These are phyloP conservation scores for Talaromyces trachyspermus DNA, from an alignment of 495 filamentous ascomycete species.

Conservation along the genomic window DNA sequence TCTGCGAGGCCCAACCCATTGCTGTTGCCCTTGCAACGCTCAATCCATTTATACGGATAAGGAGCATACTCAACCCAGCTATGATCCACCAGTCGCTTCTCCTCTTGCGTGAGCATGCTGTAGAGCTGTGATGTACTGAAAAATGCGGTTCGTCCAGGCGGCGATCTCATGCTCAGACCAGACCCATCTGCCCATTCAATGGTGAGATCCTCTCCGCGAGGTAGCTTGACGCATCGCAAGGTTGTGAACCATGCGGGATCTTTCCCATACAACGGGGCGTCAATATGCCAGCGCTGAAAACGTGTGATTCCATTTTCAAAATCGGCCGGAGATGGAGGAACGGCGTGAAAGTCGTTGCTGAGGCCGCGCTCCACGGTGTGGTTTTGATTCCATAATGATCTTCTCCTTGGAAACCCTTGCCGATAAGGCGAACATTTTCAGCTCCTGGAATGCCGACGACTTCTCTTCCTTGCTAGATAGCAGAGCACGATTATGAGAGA, in stretches of 20 bases:
- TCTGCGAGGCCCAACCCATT: constrained; percentile 29
- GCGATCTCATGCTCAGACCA: constrained; percentile 10
- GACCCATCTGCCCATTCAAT: constrained; percentile 34
- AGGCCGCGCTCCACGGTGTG: constrained; percentile 21
- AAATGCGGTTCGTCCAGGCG: not conserved
- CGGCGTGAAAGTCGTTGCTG: constrained; percentile 27
- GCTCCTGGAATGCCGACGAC: constrained; percentile 33
- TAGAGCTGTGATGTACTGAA: constrained; percentile 22
- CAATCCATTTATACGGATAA: constrained; percentile 32
- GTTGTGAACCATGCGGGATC: constrained; percentile 37
- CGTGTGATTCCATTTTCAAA: constrained; percentile 24
- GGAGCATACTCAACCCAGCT: constrained; percentile 38
- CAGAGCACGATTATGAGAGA: not conserved
- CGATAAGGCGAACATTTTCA: constrained; percentile 35
- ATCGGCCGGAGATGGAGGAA: constrained; percentile 9
- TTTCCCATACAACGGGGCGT: constrained; percentile 34
- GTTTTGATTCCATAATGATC: constrained; percentile 36
- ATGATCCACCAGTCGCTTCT: constrained; percentile 29
- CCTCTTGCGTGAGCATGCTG: constrained; percentile 27
- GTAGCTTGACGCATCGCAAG: constrained; percentile 30
- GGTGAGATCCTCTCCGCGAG: constrained; percentile 23
- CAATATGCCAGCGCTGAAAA: constrained; percentile 38
- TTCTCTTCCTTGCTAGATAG: constrained; percentile 17
- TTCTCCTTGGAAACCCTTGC: constrained; percentile 34
- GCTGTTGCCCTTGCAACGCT: constrained; percentile 24